Evolutionary conservation across 2,329 filamentous ascomycete species (phyloP).

Genomic region (Hymenoscyphus repandus): DNA sequence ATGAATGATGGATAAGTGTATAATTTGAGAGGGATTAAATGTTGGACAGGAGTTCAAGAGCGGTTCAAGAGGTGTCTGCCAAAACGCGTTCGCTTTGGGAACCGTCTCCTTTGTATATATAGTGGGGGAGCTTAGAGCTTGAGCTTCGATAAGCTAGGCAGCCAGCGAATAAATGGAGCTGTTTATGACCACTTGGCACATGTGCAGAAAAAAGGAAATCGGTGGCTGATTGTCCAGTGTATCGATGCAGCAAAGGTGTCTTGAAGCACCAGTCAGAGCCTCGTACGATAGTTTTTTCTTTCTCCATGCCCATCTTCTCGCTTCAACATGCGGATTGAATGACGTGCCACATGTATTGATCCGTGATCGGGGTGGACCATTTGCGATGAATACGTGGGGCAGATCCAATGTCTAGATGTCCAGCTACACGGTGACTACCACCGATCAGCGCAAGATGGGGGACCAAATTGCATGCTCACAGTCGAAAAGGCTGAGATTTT

Average conservation of each 20-base stretch:
- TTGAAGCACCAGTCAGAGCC: background rate
- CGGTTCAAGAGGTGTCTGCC: background rate
- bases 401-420: background rate
- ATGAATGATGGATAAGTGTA: background rate
- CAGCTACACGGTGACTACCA: background rate
- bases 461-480: background rate
- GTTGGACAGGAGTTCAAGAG: background rate
- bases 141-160: background rate
- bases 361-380: constrained; percentile 3
- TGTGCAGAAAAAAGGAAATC: constrained; percentile 5
- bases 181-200: background rate
- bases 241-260: background rate
- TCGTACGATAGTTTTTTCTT: background rate
- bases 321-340: constrained; percentile 1
- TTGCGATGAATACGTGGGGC: background rate
- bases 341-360: background rate
- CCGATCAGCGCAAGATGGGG: background rate
- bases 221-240: constrained; percentile 6
- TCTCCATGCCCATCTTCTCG: background rate
- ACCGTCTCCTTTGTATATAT: constrained; percentile 6
- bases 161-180: background rate
- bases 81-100: background rate
- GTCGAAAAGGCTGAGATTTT: background rate
- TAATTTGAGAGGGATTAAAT: background rate
- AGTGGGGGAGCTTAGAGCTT: constrained; percentile 6